A percentile compares a stretch with the other conserved stretches of the same genome.
phyloP scores from a whole-genome alignment of 176 grass and related monocot genomes.

The Aegilops umbellulata region DNA sequence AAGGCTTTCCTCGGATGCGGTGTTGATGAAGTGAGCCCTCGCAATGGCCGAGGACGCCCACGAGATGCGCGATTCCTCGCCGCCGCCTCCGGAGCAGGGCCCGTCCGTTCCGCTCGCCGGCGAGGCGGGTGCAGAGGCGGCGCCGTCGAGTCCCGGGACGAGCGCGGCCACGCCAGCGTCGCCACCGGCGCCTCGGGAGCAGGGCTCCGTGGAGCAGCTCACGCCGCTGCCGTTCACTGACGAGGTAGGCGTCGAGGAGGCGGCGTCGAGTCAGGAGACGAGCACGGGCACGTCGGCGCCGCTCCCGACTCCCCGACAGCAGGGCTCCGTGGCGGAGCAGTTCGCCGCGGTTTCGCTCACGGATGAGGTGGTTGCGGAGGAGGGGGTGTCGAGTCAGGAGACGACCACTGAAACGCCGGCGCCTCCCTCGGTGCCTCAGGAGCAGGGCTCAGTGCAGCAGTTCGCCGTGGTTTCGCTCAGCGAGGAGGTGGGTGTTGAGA shows the following conservation, averaged over 20 bases:
- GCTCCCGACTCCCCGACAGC: background rate
- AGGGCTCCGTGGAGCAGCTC: conserved; percentile 3
- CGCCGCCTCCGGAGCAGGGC: background rate
- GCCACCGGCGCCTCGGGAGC: conserved; percentile 12
- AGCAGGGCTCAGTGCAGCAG: conserved; percentile 13
- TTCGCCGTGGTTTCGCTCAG: conserved; percentile 17
- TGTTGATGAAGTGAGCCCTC: conserved; percentile 39
- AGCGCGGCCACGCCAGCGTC: conserved; percentile 8
- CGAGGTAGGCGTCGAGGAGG: conserved; percentile 4
- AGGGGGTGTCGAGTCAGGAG: conserved; percentile 14
- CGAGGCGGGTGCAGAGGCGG: background rate
- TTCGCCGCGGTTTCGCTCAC: conserved; percentile 10
- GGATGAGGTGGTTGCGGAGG: conserved; percentile 12
- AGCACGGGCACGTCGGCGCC: conserved; percentile 4
- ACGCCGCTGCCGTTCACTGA: conserved; percentile 16
- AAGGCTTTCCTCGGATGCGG: conserved; percentile 14
- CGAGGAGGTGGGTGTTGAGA: conserved; percentile 17
- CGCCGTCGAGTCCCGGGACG: background rate
- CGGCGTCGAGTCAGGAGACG: conserved; percentile 19
- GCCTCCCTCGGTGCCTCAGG: background rate
- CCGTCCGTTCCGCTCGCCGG: conserved; percentile 23
- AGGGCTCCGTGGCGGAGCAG: background rate
- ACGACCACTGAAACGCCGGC: background rate
- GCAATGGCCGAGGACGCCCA: conserved; percentile 72
- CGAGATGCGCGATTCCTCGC: conserved; percentile 33